Base-by-base conservation (phyloP, 768 basidiomycete genomes). In the Kwoniella heveanensis region DNA sequence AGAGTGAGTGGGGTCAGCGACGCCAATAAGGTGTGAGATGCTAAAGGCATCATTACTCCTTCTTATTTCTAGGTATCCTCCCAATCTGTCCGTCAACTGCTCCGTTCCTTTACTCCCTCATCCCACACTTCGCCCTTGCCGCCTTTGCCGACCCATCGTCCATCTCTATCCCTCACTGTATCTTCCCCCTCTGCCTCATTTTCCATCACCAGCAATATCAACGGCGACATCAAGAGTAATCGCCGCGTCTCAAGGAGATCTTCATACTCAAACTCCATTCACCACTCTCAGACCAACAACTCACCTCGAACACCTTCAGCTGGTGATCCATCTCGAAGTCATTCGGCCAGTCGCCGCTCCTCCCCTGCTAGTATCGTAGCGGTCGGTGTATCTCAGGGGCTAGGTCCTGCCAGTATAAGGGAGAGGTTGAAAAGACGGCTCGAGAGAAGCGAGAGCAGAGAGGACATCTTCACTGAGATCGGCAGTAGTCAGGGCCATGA, bases 401-500 rank as follows among this genome's bases (percentile, higher is more conserved):
- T 58, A 25, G 9, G 25, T 29, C 24, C 55, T 3, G 39, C 55
- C n/a, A 17, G 39, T 0, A 37, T 64, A n/a, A 32, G 62, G 19
- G 9, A 47, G 25, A 29, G 63, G 15, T 48, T 72, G 22, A 49
- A 50, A n/a, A 44, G 64, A 22, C 51, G 60, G 22, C 8, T 73
- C 17, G 58, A 47, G n/a, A 21, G 71, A 32, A 54, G 49, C 2
- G 24, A 58, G 44, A 57, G 58, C 22, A n/a, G 65, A 12, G 68
- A 73, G 54, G 71, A 73, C 32, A 56, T 59, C 5, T 73, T 70
- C 39, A 73, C 71, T 9, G 68, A 73, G 39, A 21, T 73, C 2
- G 62, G 29, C 17, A 57, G 56, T 21, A 63, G 68, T 8, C 53
- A 62, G 17, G 25, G 48, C 2, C n/a, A n/a, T 17, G 39, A 46